These are phyloP conservation scores for Bretschneidera sinensis DNA, from an alignment of 345 rosid genomes.

Conservation along the genomic window DNA sequence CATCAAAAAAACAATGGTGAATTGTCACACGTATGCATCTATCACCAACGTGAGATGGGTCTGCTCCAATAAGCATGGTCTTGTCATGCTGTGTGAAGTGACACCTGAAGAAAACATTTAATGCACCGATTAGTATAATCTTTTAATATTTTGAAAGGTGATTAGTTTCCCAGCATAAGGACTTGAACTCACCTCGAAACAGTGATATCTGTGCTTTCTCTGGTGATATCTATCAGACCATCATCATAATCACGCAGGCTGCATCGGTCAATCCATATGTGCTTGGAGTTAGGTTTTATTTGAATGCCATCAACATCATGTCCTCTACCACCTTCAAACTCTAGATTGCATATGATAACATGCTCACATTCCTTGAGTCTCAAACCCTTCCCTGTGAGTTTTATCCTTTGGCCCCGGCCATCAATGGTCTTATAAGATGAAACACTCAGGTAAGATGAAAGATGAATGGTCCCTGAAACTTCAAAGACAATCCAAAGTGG, in stretches of 20 bases:
- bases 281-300: constrained; percentile 84
- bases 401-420: constrained; percentile 85
- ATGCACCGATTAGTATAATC: not conserved
- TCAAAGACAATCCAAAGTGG: constrained; percentile 90
- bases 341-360: constrained; percentile 77
- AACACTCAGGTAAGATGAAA: constrained; percentile 52
- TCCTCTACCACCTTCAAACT: constrained; percentile 85
- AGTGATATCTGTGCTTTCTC: constrained; percentile 89
- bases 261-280: constrained; percentile 91
- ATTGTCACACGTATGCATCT: constrained; percentile 84
- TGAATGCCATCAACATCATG: constrained; percentile 91
- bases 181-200: constrained; percentile 79
- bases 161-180: not conserved
- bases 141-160: not conserved
- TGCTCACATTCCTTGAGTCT: constrained; percentile 84
- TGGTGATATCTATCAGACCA: constrained; percentile 91
- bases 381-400: constrained; percentile 84
- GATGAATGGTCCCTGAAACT: constrained; percentile 71
- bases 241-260: constrained; percentile 83
- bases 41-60: constrained; percentile 65
- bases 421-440: constrained; percentile 93
- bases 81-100: constrained; percentile 80
- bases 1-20: constrained; percentile 94
- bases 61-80: constrained; percentile 86
- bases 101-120: constrained; percentile 46